Evolutionary conservation across 768 basidiomycete genomes (phyloP).

Genomic region (Pulveroboletus frians): DNA sequence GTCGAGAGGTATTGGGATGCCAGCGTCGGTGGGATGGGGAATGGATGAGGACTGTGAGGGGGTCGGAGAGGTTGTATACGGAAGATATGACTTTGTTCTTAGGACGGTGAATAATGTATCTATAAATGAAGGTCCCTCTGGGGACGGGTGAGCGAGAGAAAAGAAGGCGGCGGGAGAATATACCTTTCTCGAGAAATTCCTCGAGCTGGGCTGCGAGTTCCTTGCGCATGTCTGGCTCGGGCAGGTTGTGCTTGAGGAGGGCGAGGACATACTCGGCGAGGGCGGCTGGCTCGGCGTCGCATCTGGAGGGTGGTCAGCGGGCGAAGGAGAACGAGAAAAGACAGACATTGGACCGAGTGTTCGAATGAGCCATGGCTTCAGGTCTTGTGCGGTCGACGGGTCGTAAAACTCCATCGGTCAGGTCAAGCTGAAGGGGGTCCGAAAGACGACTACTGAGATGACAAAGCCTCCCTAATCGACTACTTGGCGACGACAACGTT

Average conservation of each 20-base stretch:
- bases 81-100: slow-evolving; percentile 80
- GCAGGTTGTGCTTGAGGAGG: slow-evolving; percentile 82
- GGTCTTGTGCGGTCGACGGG: slow-evolving; percentile 53
- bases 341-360: slow-evolving; percentile 86
- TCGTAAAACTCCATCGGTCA: slow-evolving; percentile 57
- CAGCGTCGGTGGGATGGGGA: slow-evolving; percentile 43
- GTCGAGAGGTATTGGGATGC: slow-evolving; percentile 80
- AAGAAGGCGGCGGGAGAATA: slow-evolving; percentile 10
- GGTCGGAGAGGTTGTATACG: slow-evolving; percentile 51
- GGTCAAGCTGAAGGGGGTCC: neutral
- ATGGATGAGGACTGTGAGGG: slow-evolving; percentile 34
- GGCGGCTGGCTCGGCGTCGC: slow-evolving; percentile 92
- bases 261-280: slow-evolving; percentile 94
- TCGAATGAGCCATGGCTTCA: slow-evolving; percentile 85
- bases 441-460: slow-evolving; percentile 6
- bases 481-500: slow-evolving; percentile 44
- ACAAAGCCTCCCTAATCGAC: slow-evolving; percentile 9
- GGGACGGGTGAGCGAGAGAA: slow-evolving; percentile 12
- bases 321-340: neutral
- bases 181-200: slow-evolving; percentile 92
- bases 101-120: slow-evolving; percentile 82
- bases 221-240: slow-evolving; percentile 75
- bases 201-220: slow-evolving; percentile 74
- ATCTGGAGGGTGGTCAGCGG: slow-evolving; percentile 45
- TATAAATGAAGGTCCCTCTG: slow-evolving; percentile 73